Conservation (phyloP, 1,284 basidiomycete genomes). For the Leccinum angustisporum region DNA sequence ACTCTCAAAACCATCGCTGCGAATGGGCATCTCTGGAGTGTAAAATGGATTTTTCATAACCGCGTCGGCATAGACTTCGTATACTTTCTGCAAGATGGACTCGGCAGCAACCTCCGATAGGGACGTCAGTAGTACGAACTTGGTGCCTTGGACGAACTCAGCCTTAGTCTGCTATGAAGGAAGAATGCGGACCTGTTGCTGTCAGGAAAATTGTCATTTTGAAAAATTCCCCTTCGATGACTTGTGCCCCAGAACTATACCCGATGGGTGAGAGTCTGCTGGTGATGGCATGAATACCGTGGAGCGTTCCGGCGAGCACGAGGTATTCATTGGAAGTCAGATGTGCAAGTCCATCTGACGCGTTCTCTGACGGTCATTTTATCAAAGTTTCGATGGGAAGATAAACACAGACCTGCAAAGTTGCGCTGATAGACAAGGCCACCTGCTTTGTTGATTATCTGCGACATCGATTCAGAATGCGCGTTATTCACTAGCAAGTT, state of each 20-base stretch:
- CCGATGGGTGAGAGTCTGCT: constrained; percentile 86
- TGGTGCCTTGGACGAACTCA: constrained; percentile 72
- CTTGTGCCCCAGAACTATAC: constrained; percentile 83
- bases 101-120: constrained; percentile 76
- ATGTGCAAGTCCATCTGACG: constrained; percentile 79
- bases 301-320: constrained; percentile 94
- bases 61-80: constrained; percentile 89
- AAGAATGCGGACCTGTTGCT: constrained; percentile 73
- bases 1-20: constrained; percentile 85
- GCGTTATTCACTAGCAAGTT: neutral
- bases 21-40: constrained; percentile 98
- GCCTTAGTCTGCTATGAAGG: constrained; percentile 1
- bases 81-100: constrained; percentile 74
- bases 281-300: constrained; percentile 98
- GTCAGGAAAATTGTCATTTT: constrained; percentile 90
- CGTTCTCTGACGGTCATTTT: constrained; percentile 12
- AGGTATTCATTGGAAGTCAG: constrained; percentile 97
- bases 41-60: constrained; percentile 99
- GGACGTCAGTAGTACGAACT: constrained; percentile 91
- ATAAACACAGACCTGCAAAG: constrained; percentile 67
- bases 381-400: neutral
- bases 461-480: constrained; percentile 7
- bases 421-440: constrained; percentile 93
- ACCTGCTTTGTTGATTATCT: constrained; percentile 99
- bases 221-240: constrained; percentile 93